Conservation (phyloP, 768 basidiomycete genomes). For the Leucosporidium scottii region DNA sequence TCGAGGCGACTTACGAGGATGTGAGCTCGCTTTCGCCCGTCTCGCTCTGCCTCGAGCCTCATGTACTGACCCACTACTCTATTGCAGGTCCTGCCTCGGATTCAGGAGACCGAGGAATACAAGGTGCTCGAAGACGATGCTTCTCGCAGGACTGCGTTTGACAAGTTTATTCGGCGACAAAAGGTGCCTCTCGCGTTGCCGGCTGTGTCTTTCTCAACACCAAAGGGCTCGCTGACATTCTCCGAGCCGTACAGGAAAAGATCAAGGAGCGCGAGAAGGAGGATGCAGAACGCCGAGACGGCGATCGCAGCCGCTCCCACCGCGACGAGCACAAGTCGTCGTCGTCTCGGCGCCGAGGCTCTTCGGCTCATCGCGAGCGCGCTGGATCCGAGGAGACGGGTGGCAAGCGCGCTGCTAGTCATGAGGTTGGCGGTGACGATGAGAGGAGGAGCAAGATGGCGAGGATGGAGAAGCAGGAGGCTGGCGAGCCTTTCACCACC, state of each 20-base stretch:
- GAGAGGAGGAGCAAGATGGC: slow-evolving; percentile 9
- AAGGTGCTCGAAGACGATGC: slow-evolving; percentile 78
- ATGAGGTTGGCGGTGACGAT: not conserved
- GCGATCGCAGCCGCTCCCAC: not conserved
- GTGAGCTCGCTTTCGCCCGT: slow-evolving; percentile 46
- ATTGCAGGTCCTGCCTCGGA: slow-evolving; percentile 60
- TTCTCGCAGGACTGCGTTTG: slow-evolving; percentile 67
- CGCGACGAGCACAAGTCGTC: not conserved
- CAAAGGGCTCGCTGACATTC: slow-evolving; percentile 46
- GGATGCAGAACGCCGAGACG: not conserved
- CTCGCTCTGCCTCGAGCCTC: not conserved
- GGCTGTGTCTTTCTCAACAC: slow-evolving; percentile 50
- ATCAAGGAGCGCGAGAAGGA: slow-evolving; percentile 29
- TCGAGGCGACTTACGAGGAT: slow-evolving; percentile 69
- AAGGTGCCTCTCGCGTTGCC: slow-evolving; percentile 57
- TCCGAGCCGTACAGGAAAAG: slow-evolving; percentile 33
- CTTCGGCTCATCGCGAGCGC: slow-evolving; percentile 6
- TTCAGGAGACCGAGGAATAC: slow-evolving; percentile 77
- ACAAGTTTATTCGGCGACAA: slow-evolving; percentile 81
- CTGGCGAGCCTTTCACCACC: not conserved
- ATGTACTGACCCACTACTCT: not conserved
- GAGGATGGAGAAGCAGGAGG: slow-evolving; percentile 1
- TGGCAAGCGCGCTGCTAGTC: slow-evolving; percentile 3
- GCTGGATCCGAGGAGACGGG: slow-evolving; percentile 2
- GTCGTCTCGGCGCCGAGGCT: slow-evolving; percentile 11